Evolutionary conservation across 2,329 filamentous ascomycete genomes (phyloP).

Genomic region (Kalaharituber pfeilii): DNA sequence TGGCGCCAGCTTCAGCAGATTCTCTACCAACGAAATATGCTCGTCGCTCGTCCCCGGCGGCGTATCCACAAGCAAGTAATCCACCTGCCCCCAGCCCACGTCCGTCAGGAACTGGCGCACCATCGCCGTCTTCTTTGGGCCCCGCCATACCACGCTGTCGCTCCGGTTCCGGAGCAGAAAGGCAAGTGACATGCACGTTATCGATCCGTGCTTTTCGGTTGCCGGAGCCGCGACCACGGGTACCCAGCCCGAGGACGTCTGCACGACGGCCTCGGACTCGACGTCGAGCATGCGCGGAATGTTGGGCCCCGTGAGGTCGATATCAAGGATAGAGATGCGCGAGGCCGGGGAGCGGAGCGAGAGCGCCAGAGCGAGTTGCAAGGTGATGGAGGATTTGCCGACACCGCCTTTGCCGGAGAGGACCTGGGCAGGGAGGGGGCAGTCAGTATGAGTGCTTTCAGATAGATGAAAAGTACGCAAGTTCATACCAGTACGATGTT

Average conservation of each 20-base stretch:
- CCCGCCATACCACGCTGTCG: constrained; percentile 92
- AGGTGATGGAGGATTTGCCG: constrained; percentile 94
- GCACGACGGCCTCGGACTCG: constrained; percentile 59
- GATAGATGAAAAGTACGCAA: too few species aligned
- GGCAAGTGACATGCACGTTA: constrained; percentile 74
- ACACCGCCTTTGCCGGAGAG: constrained; percentile 96
- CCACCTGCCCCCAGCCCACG: constrained; percentile 72
- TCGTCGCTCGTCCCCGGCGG: constrained; percentile 82
- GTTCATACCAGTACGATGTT: too few species aligned
- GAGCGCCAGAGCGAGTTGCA: constrained; percentile 80
- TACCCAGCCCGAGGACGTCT: constrained; percentile 81
- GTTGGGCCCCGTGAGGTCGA: constrained; percentile 89
- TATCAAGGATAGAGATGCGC: constrained; percentile 82
- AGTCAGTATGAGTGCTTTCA: too few species aligned
- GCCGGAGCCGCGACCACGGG: constrained; percentile 48
- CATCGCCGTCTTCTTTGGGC: constrained; percentile 98
- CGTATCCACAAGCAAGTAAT: constrained; percentile 88
- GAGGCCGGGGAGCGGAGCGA: constrained; percentile 36
- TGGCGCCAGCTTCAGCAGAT: constrained; percentile 47
- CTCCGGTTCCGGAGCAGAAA: constrained; percentile 70
- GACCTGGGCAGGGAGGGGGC: constrained; percentile 32
- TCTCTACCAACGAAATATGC: constrained; percentile 87
- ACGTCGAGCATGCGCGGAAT: constrained; percentile 90
- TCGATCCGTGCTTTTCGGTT: constrained; percentile 39
- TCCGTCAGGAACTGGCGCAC: constrained; percentile 88